A percentile compares a stretch with the other conserved stretches of the same genome.
phyloP scores from a whole-genome alignment of 169 alveolate genomes.

The Plasmodium billcollinsi region DNA sequence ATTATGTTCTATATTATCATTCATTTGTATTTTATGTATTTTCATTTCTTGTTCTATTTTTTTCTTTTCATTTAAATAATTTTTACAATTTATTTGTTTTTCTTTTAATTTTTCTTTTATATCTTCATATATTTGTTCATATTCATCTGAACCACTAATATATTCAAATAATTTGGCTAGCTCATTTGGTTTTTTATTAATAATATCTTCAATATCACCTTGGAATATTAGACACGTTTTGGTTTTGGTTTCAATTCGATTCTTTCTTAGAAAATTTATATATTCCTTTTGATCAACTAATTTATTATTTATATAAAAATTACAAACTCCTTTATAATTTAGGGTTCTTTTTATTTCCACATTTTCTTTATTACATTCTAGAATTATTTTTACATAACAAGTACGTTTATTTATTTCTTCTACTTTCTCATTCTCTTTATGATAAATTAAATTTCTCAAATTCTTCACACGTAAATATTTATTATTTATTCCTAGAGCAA shows the following conservation, averaged over 20 bases:
- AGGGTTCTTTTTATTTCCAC: constrained; percentile 89
- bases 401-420: constrained; percentile 58
- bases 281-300: constrained; percentile 85
- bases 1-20: constrained; percentile 60
- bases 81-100: constrained; percentile 52
- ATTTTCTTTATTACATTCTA: constrained; percentile 82
- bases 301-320: constrained; percentile 87
- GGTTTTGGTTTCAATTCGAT: constrained; percentile 83
- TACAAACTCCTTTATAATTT: constrained; percentile 84
- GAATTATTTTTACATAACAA: constrained; percentile 86
- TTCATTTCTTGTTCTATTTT: constrained; percentile 69
- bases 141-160: constrained; percentile 90
- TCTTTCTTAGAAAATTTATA: constrained; percentile 75
- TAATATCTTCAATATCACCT: constrained; percentile 93
- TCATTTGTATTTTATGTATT: constrained; percentile 42
- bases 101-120: constrained; percentile 61
- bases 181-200: constrained; percentile 91
- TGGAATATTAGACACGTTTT: constrained; percentile 90
- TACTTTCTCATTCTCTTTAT: constrained; percentile 82
- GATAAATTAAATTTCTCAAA: constrained; percentile 90
- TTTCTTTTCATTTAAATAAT: constrained; percentile 51
- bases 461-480: constrained; percentile 90
- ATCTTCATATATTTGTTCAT: constrained; percentile 73
- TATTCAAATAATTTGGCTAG: constrained; percentile 90
- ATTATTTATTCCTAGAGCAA: constrained; percentile 90